Evolutionary conservation across 331 rosid genomes (phyloP), one percentile per base, ranked within the genome.

Genomic region (Rosa hybrid): DNA sequence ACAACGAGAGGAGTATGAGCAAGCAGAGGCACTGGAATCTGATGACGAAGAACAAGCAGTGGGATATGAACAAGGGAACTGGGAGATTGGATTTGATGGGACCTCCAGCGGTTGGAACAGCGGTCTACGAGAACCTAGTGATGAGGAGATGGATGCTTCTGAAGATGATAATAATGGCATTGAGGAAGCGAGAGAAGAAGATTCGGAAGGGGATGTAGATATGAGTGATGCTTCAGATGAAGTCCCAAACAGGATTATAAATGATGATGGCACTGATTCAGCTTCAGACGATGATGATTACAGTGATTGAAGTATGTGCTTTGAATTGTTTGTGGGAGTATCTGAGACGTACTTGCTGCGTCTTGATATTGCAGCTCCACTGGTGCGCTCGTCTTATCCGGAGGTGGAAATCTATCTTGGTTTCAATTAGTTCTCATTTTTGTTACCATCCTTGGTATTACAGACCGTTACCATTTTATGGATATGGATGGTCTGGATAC

Each of bases 261-360:
- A 93, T 69, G 94, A 74, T 59, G 96, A 89, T 62, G 97, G 82
- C 77, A 83, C 88, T 17, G 96, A 91, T 71, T 93, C 87, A 54
- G 86, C 65, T 75, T 95, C 99, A 49, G 98, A 92, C 27, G 98
- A 96, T 73, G 98, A 90, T 20, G 98, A 96, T 65, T 93, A 93
- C 76, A 93, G 94, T 80, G 99, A 96, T 71, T 91, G 85, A 86
- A 82, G 78, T 77, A 64, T 27, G 59, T 72, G 60, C 17, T 82
- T 73, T 69, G 21, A 78, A 73, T 82, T 82, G 79, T 80, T 54
- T 72, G 78, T 82, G 79, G 62, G 51, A 81, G 76, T 68, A 25
- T 46, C 59, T 34, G 60, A 44, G 23, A 57, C 72, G 78, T 74
- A 46, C 76, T 79, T 72, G 89, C 89, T 86, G 91, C 91, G 62